These are phyloP conservation scores for Gliomastix tumulicola DNA, from an alignment of 2,329 filamentous ascomycete species.

Conservation along the genomic window DNA sequence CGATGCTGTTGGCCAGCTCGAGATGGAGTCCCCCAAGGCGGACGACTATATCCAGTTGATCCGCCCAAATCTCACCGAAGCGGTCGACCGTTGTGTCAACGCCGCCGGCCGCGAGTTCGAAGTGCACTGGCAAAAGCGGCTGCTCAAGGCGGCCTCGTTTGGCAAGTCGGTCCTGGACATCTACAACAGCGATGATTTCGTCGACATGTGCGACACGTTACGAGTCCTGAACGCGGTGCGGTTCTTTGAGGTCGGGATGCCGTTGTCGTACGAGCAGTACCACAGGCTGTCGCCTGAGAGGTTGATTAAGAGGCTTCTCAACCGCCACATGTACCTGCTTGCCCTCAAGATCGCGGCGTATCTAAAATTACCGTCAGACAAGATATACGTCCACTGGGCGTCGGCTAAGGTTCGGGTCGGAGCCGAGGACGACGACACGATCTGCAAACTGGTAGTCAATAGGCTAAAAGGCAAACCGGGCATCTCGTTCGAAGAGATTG, in stretches of 20 bases:
- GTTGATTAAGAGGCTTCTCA: constrained; percentile 78
- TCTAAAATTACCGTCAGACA: constrained; percentile 75
- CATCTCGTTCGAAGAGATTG: constrained; percentile 93
- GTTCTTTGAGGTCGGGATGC: constrained; percentile 84
- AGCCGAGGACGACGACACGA: constrained; percentile 77
- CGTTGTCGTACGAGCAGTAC: constrained; percentile 90
- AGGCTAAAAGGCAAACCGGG: constrained; percentile 82
- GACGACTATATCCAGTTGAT: constrained; percentile 98
- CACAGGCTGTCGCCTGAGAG: constrained; percentile 83
- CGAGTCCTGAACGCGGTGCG: constrained; percentile 89
- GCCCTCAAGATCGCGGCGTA: constrained; percentile 85
- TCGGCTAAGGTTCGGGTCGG: constrained; percentile 86
- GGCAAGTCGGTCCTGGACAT: constrained; percentile 96
- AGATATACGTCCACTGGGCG: constrained; percentile 95
- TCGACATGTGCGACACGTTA: constrained; percentile 93
- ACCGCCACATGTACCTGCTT: constrained; percentile 83
- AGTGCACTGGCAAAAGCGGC: constrained; percentile 85
- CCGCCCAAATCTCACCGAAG: constrained; percentile 77
- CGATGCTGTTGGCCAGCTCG: constrained; percentile 85
- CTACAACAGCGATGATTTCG: constrained; percentile 97
- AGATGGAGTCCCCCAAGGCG: constrained; percentile 90
- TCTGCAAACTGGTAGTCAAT: constrained; percentile 80
- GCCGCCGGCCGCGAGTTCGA: constrained; percentile 91
- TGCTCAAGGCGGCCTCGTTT: constrained; percentile 94
- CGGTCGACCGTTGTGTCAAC: constrained; percentile 88